Base-by-base conservation (phyloP, 805 yeast species). In the Kuraishia floccosa region DNA sequence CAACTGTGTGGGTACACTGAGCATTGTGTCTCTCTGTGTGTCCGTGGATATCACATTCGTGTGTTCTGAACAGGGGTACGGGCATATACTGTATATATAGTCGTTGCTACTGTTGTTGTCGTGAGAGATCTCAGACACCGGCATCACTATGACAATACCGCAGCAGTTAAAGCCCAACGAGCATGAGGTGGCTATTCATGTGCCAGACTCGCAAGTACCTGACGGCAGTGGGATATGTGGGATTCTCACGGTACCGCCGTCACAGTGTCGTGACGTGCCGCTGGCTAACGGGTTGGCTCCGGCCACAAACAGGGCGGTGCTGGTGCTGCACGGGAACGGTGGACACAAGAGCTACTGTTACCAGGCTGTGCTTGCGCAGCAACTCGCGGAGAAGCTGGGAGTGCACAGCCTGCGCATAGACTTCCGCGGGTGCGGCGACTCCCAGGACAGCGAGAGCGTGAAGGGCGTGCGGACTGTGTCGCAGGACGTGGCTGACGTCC, bases 291-390 rank as follows among this genome's bases (percentile, higher is more conserved):
- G 38, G 4, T 35, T 19, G 20, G 35, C 31, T 11, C 66, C 67
- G 3, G 48, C 63, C 5, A 64, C 69, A 5, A 64, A 58, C 35
- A 63, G 68, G 36, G 60, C 68, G 24, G 84, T 77, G 0, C 47
- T 86, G 5, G 46, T 86, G 12, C 40, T 74, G n/a, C 96, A 87
- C 49, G 96, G 96, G 2, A 79, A 71, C 38, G 87, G 76, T 1
- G 93, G 94, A 1, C 93, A 87, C 48, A 71, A 84, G 40, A 71
- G 81, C 56, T 79, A 83, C 48, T 73, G 83, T 36, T 86, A 79
- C 51, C 85, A 79, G 39, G 67, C 69, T 17, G 42, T 55, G 11
- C 51, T 84, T 27, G 87, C 93, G 0, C 66, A 68, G 17, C 54
- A 52, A 17, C 49, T 87, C 33, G 75, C 86, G 0, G 47, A 56